Evolutionary conservation across 2,329 filamentous ascomycete species (phyloP).

Genomic region (Capronia epimyces): DNA sequence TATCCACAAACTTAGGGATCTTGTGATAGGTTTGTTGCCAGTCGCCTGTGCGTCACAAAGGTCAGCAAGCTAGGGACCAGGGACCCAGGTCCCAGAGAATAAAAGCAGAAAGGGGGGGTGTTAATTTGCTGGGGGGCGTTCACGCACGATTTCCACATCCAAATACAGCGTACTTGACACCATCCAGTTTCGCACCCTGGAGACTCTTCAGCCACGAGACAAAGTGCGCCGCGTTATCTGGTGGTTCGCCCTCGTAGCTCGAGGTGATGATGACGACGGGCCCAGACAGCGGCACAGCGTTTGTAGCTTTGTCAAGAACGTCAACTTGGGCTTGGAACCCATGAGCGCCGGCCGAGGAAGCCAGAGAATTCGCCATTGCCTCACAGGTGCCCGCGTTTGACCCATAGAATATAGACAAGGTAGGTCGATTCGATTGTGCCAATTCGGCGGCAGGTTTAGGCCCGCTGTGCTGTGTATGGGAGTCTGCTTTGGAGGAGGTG

Average conservation of each 20-base stretch:
- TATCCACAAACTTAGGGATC: conserved; percentile 49
- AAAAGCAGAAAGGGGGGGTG: too few species aligned
- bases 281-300: conserved; percentile 53
- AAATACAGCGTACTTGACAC: conserved; percentile 62
- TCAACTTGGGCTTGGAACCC: conserved; percentile 49
- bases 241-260: conserved; percentile 68
- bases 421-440: conserved; percentile 32
- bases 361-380: conserved; percentile 59
- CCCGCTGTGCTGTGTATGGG: too few species aligned
- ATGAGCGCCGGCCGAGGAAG: conserved; percentile 36
- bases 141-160: conserved; percentile 55
- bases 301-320: conserved; percentile 57
- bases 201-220: conserved; percentile 59
- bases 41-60: conserved; percentile 27
- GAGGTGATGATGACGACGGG: conserved; percentile 64
- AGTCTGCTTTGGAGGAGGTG: conserved; percentile 15
- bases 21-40: conserved; percentile 57
- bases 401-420: conserved; percentile 61
- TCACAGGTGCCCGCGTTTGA: conserved; percentile 72
- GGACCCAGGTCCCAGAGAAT: too few species aligned
- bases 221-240: conserved; percentile 66
- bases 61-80: too few species aligned
- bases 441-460: too few species aligned
- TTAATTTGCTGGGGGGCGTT: too few species aligned
- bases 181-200: conserved; percentile 48